Base-by-base conservation (phyloP, 2,329 filamentous ascomycete species). In the Sporothrix protearum region DNA sequence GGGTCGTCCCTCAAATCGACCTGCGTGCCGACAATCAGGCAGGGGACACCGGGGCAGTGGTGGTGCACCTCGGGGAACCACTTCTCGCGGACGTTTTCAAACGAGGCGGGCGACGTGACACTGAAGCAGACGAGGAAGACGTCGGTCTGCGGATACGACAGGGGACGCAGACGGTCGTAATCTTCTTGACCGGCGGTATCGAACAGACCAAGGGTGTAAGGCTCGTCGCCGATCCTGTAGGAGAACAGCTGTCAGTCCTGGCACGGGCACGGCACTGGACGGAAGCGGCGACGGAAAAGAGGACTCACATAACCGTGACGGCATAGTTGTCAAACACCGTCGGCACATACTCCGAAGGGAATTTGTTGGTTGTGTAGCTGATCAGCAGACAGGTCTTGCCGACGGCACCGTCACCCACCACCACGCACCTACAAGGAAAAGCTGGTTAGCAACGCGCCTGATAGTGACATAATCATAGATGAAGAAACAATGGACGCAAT, bases 241-340 rank as follows among this genome's bases (percentile, higher is more conserved):
- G 6, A 28, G 42, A 57, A 14, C 16, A n/a, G 25, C 19, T 57
- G 42, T 64, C 30, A 70, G n/a, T n/a, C n/a, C n/a, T n/a, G 36
- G 14, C 12, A 64, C 36, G 7, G 9, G 19, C 22, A 10, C 51
- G n/a, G n/a, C 22, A 53, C 12, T 25, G 9, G 49, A 22, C 3
- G 9, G 22, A n/a, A n/a, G 33, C 33, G 25, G 22, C 12, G 5
- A 28, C 2, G 22, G 36, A 6, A 6, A 25, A 66, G 30, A 33
- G 39, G 3, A 91, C 94, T 90, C 87, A 97, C 96, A 99, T 99
- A 77, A 99, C 96, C 76, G 96, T 99, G 81, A 99, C 96, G 72
- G 96, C 96, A 88, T 99, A 99, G 85, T 99, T 99, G 83, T 99
- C 96, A 83, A 99, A 99, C 75, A 99, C 96, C 39, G 96, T 99